Evolutionary conservation across 2,329 filamentous ascomycete genomes (phyloP).

Genomic region (Lecanicillium sp.): DNA sequence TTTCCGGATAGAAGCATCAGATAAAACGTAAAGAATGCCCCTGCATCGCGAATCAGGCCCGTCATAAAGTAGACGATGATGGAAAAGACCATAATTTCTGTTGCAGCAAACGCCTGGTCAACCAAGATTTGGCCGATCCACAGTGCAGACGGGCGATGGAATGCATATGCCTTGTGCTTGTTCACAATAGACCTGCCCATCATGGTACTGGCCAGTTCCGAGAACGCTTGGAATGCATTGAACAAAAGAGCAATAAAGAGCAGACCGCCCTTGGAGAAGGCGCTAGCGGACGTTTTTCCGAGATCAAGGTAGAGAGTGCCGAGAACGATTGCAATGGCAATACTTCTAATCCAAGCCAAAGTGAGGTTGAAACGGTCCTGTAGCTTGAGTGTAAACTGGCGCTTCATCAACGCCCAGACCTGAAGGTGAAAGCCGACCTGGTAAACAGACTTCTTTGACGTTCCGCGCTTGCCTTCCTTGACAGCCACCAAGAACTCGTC

Average conservation of each 20-base stretch:
- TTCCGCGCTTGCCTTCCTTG: slow-evolving; percentile 67
- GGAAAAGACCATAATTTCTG: slow-evolving; percentile 63
- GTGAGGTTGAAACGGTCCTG: slow-evolving; percentile 73
- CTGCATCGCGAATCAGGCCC: slow-evolving; percentile 31
- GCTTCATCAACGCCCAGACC: slow-evolving; percentile 73
- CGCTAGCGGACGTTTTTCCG: slow-evolving; percentile 55
- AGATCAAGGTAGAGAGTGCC: slow-evolving; percentile 73
- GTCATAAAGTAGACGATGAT: slow-evolving; percentile 54
- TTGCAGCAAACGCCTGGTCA: slow-evolving; percentile 63
- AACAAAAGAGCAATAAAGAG: slow-evolving; percentile 74
- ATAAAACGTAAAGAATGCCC: slow-evolving; percentile 37
- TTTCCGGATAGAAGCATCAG: slow-evolving; percentile 11
- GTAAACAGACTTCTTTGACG: slow-evolving; percentile 70
- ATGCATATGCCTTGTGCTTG: slow-evolving; percentile 77
- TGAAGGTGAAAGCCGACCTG: slow-evolving; percentile 76
- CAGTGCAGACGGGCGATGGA: slow-evolving; percentile 72
- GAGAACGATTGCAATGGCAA: slow-evolving; percentile 68
- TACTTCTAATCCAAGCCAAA: slow-evolving; percentile 59
- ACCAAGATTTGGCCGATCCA: slow-evolving; percentile 80
- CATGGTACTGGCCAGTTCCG: slow-evolving; percentile 70
- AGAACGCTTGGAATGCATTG: slow-evolving; percentile 82
- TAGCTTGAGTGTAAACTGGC: slow-evolving; percentile 78
- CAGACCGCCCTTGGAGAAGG: slow-evolving; percentile 74
- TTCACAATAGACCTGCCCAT: slow-evolving; percentile 68
- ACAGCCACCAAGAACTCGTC: slow-evolving; percentile 73